phyloP scores from a whole-genome alignment of 768 basidiomycete species.

The Termitomyces sp. region DNA sequence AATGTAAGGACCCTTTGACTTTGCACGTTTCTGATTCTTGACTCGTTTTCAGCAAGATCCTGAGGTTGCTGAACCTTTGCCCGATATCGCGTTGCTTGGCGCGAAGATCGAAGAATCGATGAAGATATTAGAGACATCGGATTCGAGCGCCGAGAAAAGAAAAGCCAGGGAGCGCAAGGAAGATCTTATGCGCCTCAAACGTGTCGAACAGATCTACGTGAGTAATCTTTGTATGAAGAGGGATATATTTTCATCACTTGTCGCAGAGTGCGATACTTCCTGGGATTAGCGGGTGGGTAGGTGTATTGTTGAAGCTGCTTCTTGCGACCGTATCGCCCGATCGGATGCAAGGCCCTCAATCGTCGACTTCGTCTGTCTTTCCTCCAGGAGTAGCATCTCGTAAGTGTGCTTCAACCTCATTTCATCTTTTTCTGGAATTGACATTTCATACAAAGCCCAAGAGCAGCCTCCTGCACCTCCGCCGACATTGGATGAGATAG shows the following conservation, averaged over 20 bases:
- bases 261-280: conserved; percentile 77
- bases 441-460: conserved; percentile 35
- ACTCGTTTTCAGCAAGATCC: conserved; percentile 36
- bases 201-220: conserved; percentile 94
- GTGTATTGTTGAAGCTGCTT: conserved; percentile 88
- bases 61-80: conserved; percentile 58
- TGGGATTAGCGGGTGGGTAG: conserved; percentile 82
- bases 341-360: conserved; percentile 56
- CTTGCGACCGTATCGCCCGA: conserved; percentile 90
- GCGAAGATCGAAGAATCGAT: conserved; percentile 68
- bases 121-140: conserved; percentile 42
- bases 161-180: conserved; percentile 65
- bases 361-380: conserved; percentile 64
- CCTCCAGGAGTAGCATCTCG: conserved; percentile 67
- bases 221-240: conserved; percentile 20
- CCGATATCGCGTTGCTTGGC: conserved; percentile 68
- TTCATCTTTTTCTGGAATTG: background rate
- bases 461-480: conserved; percentile 62
- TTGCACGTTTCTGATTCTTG: no score
- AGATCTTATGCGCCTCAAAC: conserved; percentile 80
- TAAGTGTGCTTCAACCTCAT: conserved; percentile 25
- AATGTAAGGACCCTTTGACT: conserved; percentile 25
- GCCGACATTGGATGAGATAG: conserved; percentile 84
- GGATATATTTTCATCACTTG: background rate
- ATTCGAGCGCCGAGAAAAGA: conserved; percentile 46